Evolutionary conservation across 2,329 filamentous ascomycete species (phyloP).

Genomic region (Coniochaeta sp.): DNA sequence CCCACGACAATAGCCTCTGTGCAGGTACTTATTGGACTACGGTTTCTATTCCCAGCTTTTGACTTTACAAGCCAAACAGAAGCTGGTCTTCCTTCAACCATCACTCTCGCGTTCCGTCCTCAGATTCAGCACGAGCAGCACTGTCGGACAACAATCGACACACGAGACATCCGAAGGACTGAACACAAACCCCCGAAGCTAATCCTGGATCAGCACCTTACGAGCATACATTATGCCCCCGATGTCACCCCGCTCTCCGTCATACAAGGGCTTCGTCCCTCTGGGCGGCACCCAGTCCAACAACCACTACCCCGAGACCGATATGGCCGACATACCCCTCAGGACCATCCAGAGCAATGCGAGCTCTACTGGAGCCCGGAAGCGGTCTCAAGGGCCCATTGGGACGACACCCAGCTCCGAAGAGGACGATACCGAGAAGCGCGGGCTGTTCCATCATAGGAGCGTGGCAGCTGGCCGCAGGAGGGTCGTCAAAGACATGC

Average conservation of each 20-base stretch:
- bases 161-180: not conserved
- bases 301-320: conserved; percentile 25
- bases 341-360: conserved; percentile 47
- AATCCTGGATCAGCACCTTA: not conserved
- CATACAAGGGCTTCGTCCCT: conserved; percentile 37
- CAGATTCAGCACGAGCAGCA: too few relatives aligned
- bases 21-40: not conserved
- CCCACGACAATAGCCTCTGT: not conserved
- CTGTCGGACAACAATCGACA: not conserved
- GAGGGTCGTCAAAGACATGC: conserved; percentile 33
- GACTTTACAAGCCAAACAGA: not conserved
- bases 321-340: conserved; percentile 52
- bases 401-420: conserved; percentile 16
- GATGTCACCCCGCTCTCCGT: conserved; percentile 25
- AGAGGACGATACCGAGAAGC: conserved; percentile 41
- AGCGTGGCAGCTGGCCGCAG: conserved; percentile 38
- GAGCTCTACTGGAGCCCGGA: conserved; percentile 41
- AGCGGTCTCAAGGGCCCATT: conserved; percentile 21
- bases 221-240: not conserved
- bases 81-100: not conserved
- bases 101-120: not conserved
- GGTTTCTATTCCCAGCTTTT: not conserved
- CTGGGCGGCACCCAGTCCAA: conserved; percentile 25
- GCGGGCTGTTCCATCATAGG: conserved; percentile 27
- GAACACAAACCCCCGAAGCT: not conserved